Evolutionary conservation across 148 eudicot genomes (phyloP), one percentile per base, ranked within the genome.

Genomic region (Spergularia bocconei): DNA sequence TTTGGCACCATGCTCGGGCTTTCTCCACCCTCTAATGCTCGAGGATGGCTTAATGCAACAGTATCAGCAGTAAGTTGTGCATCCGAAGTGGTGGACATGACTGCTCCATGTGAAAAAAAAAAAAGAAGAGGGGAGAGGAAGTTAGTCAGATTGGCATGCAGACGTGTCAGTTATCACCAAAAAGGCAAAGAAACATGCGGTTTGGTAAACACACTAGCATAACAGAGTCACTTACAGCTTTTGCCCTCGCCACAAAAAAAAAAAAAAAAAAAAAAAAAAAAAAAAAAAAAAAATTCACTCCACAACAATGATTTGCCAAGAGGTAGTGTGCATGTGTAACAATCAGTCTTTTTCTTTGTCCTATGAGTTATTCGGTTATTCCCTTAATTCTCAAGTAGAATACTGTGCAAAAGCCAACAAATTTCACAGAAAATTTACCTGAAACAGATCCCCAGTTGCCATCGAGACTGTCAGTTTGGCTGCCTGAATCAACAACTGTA

Each of bases 391-490:
- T 52, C 21, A 14, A 54, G 44, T 10, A 69, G 48, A 13, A 14
- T 50, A 5, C 13, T 23, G 52, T 3, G 53, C 55, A 52, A 69
- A 44, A 53, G 60, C 60, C 59, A 53, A 69, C n/a, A 23, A 69
- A 14, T 69, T 19, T 69, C 11, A 19, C 47, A 61, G 1, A 78
- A 61, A 25, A 57, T 57, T 33, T 84, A 91, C 96, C 96, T 87
- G 91, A 88, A 71, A 83, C 74, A 14, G 92, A 91, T 58, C 88
- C 87, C 88, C 89, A 88, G 82, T 84, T 84, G 62, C 80, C 88
- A 60, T 88, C 93, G 75, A 89, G 71, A 75, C 91, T 84, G 65
- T 84, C 91, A 79, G 84, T 61, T 77, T 57, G 88, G 75, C 88
- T 83, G 62, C 83, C 60, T 67, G 86, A 86, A 84, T 83, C 88